A percentile compares a stretch with the other conserved stretches of the same genome.
phyloP scores from a whole-genome alignment of 139 green algal genomes.

The Asterochloris erici region DNA sequence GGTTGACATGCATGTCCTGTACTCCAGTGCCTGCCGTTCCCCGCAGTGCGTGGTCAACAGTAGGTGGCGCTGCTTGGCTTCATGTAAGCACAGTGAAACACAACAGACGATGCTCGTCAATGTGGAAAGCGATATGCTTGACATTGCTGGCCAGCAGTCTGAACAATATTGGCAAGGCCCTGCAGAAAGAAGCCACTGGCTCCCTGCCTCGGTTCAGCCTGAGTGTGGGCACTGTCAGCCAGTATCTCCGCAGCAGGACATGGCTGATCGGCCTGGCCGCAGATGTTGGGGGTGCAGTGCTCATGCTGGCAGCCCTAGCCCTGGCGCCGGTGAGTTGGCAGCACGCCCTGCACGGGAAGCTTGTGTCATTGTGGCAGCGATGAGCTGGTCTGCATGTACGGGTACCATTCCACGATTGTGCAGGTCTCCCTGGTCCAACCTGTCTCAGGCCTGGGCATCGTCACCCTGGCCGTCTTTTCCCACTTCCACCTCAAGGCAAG shows the following conservation, averaged over 20 bases:
- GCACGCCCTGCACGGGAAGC: neutral
- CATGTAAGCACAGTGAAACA: too few relatives aligned
- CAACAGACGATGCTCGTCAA: neutral
- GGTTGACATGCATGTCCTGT: too few relatives aligned
- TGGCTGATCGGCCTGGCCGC: constrained; percentile 69
- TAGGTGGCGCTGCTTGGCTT: too few relatives aligned
- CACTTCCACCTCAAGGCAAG: constrained; percentile 76
- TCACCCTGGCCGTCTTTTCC: constrained; percentile 77
- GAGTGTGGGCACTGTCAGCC: constrained; percentile 50
- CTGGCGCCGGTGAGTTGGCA: constrained; percentile 60
- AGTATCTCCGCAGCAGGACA: constrained; percentile 51
- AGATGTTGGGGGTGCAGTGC: constrained; percentile 73
- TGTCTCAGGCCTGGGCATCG: constrained; percentile 77
- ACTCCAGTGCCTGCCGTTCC: too few relatives aligned
- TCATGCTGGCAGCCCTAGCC: constrained; percentile 83
- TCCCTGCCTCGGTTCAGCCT: constrained; percentile 59
- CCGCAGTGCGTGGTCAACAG: too few relatives aligned
- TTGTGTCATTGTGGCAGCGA: neutral
- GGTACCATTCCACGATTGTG: neutral
- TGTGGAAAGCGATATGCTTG: constrained; percentile 67
- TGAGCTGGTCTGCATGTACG: neutral
- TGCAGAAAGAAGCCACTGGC: constrained; percentile 82
- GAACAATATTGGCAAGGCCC: constrained; percentile 84
- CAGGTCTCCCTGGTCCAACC: constrained; percentile 88
- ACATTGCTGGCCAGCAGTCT: constrained; percentile 70